Evolutionary conservation across 768 basidiomycete species (phyloP).

Genomic region (Boletus reticuloceps): DNA sequence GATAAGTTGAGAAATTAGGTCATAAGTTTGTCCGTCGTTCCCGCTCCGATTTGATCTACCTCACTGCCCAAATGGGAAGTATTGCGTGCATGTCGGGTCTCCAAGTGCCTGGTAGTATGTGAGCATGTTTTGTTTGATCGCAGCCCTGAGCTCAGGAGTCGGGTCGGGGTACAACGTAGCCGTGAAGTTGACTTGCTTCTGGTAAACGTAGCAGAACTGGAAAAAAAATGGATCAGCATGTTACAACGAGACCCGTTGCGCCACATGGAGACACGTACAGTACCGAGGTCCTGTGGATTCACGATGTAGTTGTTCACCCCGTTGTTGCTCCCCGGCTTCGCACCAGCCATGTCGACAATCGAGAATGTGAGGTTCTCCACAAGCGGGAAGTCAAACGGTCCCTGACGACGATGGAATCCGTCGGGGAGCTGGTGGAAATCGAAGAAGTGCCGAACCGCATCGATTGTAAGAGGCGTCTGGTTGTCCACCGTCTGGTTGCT

Average conservation of each 20-base stretch:
- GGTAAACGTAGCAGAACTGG: conserved; percentile 17
- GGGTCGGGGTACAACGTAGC: conserved; percentile 20
- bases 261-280: neutral
- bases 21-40: too few relatives aligned
- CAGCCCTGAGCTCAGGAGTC: neutral
- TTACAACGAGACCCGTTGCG: neutral
- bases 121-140: too few relatives aligned
- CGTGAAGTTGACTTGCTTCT: conserved; percentile 15
- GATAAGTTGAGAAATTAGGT: too few relatives aligned
- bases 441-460: conserved; percentile 14
- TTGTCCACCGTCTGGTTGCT: conserved; percentile 14
- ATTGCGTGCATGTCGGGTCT: too few relatives aligned
- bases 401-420: conserved; percentile 15
- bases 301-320: conserved; percentile 12
- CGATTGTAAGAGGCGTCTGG: neutral
- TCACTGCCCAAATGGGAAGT: too few relatives aligned
- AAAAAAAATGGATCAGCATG: neutral
- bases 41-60: too few relatives aligned
- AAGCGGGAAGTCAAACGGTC: neutral
- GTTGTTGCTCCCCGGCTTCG: conserved; percentile 12
- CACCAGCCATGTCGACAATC: neutral
- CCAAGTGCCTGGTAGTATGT: too few relatives aligned
- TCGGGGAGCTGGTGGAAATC: conserved; percentile 13
- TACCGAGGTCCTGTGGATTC: conserved; percentile 6
- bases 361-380: neutral